Evolutionary conservation across 1,284 basidiomycete genomes (phyloP).

Genomic region (Apiotrichum siamense): DNA sequence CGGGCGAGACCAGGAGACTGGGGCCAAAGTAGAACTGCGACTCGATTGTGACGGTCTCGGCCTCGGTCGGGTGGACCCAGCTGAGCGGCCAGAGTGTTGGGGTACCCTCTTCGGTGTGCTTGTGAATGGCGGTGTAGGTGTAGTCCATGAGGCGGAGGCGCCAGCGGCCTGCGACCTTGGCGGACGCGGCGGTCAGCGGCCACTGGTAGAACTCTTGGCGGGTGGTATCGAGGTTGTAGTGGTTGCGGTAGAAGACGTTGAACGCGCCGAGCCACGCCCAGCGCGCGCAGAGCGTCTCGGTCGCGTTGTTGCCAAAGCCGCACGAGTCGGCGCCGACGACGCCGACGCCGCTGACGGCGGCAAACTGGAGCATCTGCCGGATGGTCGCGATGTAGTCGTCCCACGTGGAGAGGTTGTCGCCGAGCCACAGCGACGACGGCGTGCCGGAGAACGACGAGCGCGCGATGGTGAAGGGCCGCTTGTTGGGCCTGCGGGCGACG

Average conservation of each 20-base stretch:
- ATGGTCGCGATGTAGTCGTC: constrained; percentile 25
- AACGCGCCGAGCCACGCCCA: constrained; percentile 55
- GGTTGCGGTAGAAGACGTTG: constrained; percentile 43
- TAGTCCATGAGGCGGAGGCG: constrained; percentile 62
- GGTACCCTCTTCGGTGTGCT: constrained; percentile 44
- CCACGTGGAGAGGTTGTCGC: constrained; percentile 61
- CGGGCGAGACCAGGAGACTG: constrained; percentile 66
- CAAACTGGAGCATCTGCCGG: constrained; percentile 15
- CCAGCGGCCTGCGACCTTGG: constrained; percentile 56
- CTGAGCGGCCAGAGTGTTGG: constrained; percentile 67
- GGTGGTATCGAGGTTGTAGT: constrained; percentile 30
- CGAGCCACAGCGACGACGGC: constrained; percentile 57
- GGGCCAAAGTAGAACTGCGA: constrained; percentile 65
- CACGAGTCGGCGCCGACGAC: constrained; percentile 69
- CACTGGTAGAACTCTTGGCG: constrained; percentile 66
- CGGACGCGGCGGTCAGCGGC: constrained; percentile 64
- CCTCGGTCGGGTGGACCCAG: constrained; percentile 63
- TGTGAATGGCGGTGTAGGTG: constrained; percentile 63
- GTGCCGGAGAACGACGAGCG: constrained; percentile 64
- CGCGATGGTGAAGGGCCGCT: constrained; percentile 61
- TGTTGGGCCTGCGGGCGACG: constrained; percentile 56
- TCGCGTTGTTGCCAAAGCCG: constrained; percentile 57
- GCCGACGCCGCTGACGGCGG: constrained; percentile 11
- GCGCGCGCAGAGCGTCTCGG: constrained; percentile 72
- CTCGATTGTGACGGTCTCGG: constrained; percentile 59